Evolutionary conservation across 345 rosid genomes (phyloP), one percentile per base, ranked within the genome.

Genomic region (Schrenkiella parvula): DNA sequence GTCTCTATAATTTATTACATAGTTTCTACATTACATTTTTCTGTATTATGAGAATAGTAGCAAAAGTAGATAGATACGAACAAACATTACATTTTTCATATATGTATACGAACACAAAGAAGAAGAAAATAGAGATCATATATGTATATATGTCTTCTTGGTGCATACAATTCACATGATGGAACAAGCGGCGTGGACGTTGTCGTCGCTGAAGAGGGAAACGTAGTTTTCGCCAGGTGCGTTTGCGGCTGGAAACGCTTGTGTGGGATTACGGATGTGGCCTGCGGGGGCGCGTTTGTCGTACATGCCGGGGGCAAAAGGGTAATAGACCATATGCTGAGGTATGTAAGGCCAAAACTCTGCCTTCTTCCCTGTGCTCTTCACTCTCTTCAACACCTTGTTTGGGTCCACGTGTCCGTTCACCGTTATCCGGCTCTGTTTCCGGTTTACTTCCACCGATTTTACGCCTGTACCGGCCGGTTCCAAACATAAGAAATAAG

Each of bases 321-420:
- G 88, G 69, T 84, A 82, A 6, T 83, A 77, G 19, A 84, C 85
- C 66, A 82, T 67, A 51, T 84, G 82, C 47, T 84, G 83, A 13
- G 82, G 84, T 4, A 84, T 80, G 61, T 84, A 84, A 0, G 88
- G 88, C 88, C 88, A 84, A 31, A 84, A 75, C 80, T 84, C 85
- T 0, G 88, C 88, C 48, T 72, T 84, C 44, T 84, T 84, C 6
- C 88, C 85, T 8, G 84, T 81, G 61, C 72, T 76, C 71, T 70
- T 79, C 53, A 81, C 81, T 55, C 75, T 79, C 73, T 79, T 79
- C 50, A 83, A 70, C 72, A 83, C 86, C 69, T 80, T 83, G 84
- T 80, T 81, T 66, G 86, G 81, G 39, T 83, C 84, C 32, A 83
- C 84, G 57, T 81, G 81, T 25, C 86, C 86, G 21, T 60, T 81